Base-by-base conservation (phyloP, 2,329 filamentous ascomycete genomes). In the Botrytis deweyae region DNA sequence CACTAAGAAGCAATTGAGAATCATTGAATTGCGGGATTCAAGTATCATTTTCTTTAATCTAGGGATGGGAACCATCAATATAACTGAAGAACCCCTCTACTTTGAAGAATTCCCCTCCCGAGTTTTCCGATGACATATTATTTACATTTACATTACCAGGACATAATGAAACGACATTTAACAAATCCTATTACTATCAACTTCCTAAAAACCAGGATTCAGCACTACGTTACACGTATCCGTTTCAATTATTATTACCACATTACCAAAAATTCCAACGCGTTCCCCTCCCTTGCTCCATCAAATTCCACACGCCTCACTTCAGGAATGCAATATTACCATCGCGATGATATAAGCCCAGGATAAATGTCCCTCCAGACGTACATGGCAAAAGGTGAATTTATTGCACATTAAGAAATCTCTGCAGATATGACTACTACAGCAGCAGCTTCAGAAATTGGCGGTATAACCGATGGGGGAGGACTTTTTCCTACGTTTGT, bases 401-500 rank as follows among this genome's bases (percentile, higher is more conserved):
- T 33, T 4, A 42, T 59, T n/a, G 38, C 12, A 63, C 38, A 42
- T 40, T 3, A 29, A 63, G 61, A 42, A 63, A 63, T 20, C 7
- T 29, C 14, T 29, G 36, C 25, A 38, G 40, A 2, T 4, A 42
- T 42, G 36, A 63, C 38, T 29, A 63, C 38, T 42, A 40, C 61
- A 20, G 16, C 61, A 10, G 16, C 38, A 42, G 16, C 61, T 29
- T 55, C 65, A 40, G 38, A 9, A 20, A 18, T 68, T 18, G 49
- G 49, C 10, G 66, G 66, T 22, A 6, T 68, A 6, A 68, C 66
- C 4, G 66, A 68, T 58, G 49, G 49, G 40, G 66, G 66, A 29
- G 66, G 66, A 29, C 66, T 68, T 16, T 68, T 70, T 25, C 67
- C 67, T 18, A 70, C 52, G 2, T 68, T 68, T 46, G 61, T 65